Evolutionary conservation across 768 basidiomycete genomes (phyloP).

Genomic region (Suillus fuscotomentosus): DNA sequence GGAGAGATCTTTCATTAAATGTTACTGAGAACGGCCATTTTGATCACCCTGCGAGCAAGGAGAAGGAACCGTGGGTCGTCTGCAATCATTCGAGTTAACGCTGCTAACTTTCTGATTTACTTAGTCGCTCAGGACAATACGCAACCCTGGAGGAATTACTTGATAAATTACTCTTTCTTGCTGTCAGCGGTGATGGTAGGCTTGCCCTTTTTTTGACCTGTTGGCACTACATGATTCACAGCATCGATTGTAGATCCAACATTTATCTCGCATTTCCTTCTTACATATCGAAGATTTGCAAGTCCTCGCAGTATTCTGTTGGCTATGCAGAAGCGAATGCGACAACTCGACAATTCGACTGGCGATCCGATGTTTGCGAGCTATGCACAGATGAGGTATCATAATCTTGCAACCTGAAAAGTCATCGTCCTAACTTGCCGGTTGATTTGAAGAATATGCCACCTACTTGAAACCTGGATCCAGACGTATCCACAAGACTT

Average conservation of each 20-base stretch:
- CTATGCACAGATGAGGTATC: constrained; percentile 84
- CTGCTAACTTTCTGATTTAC: constrained; percentile 12
- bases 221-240: constrained; percentile 12
- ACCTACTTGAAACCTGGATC: constrained; percentile 77
- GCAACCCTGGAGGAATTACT: constrained; percentile 76
- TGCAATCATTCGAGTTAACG: constrained; percentile 1
- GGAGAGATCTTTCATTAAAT: constrained; percentile 14
- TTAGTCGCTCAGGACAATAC: constrained; percentile 62
- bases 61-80: constrained; percentile 53
- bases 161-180: constrained; percentile 79
- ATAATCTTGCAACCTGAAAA: constrained; percentile 1
- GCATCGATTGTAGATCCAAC: constrained; percentile 54
- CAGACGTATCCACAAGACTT: constrained; percentile 77
- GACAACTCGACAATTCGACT: constrained; percentile 66
- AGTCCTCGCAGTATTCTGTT: constrained; percentile 77
- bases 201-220: constrained; percentile 4
- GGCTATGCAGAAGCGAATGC: constrained; percentile 86
- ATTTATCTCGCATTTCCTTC: constrained; percentile 76
- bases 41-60: constrained; percentile 28
- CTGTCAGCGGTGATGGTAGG: constrained; percentile 82
- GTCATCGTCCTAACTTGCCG: constrained; percentile 7
- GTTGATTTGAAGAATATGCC: constrained; percentile 59
- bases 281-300: constrained; percentile 82
- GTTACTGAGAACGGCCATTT: constrained; percentile 23
- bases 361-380: constrained; percentile 85